Conservation (phyloP, 1,284 basidiomycete genomes). For the Schizophyllum commune region DNA sequence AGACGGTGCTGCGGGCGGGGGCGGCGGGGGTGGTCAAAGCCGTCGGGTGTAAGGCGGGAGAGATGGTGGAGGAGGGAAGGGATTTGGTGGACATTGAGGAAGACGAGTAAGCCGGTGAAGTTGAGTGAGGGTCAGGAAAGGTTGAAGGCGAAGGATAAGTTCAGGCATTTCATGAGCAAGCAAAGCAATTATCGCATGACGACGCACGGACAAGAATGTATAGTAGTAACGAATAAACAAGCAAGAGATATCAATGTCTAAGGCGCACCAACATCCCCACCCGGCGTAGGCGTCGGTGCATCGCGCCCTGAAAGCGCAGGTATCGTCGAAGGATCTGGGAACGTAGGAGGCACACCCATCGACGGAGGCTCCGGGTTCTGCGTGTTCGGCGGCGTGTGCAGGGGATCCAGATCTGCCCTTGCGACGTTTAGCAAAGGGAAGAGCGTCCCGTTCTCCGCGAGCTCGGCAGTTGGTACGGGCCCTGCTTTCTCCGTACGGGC, state of each 20-base stretch:
- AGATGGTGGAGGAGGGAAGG: constrained; percentile 84
- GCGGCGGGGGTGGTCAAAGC: constrained; percentile 60
- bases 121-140: neutral
- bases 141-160: too few species aligned
- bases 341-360: neutral
- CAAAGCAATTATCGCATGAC: neutral
- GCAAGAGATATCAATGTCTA: neutral
- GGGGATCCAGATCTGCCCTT: neutral
- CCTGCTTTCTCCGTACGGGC: too few species aligned
- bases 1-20: constrained; percentile 75
- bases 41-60: constrained; percentile 72
- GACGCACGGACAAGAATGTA: neutral
- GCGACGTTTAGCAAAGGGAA: neutral
- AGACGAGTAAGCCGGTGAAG: neutral
- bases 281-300: constrained; percentile 5
- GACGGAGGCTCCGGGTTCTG: neutral
- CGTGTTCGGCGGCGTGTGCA: neutral
- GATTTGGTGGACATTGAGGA: constrained; percentile 66
- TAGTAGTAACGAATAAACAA: neutral
- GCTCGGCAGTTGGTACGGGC: too few species aligned
- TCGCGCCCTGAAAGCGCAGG: constrained; percentile 8
- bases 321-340: constrained; percentile 6
- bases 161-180: too few species aligned
- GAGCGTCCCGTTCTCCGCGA: too few species aligned
- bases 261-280: neutral